Conservation (phyloP, 352 stramenopile species). For the Globisporangium spiculum region DNA sequence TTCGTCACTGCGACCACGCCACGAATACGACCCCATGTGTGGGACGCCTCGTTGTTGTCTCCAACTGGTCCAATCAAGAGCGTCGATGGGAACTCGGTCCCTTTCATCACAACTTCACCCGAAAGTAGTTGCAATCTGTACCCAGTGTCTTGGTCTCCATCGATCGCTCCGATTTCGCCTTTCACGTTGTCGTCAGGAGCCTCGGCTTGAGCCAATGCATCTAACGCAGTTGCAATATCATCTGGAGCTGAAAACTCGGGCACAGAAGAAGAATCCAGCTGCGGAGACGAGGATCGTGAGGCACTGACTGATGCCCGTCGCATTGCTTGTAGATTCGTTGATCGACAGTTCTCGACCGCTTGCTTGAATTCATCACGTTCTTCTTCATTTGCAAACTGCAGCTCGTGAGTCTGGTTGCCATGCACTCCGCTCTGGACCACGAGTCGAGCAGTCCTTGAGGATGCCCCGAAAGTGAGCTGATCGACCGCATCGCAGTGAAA, state of each 20-base stretch:
- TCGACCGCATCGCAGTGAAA: conserved; percentile 74
- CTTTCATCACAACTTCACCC: conserved; percentile 42
- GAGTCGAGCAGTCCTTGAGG: conserved; percentile 38
- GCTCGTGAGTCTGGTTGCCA: conserved; percentile 53
- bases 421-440: conserved; percentile 58
- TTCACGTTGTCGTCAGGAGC: background rate
- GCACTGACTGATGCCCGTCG: conserved; percentile 25
- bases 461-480: conserved; percentile 38
- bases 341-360: conserved; percentile 50
- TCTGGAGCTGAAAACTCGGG: conserved; percentile 25
- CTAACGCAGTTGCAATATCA: conserved; percentile 10
- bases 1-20: conserved; percentile 71
- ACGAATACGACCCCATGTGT: conserved; percentile 63
- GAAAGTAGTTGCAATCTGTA: conserved; percentile 18
- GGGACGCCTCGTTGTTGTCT: conserved; percentile 54
- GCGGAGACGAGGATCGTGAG: conserved; percentile 23
- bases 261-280: conserved; percentile 18
- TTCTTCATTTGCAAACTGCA: conserved; percentile 74
- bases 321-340: conserved; percentile 39
- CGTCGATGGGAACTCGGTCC: conserved; percentile 47
- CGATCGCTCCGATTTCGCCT: background rate
- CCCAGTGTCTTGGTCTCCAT: conserved; percentile 4
- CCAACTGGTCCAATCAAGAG: conserved; percentile 58
- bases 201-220: conserved; percentile 1
- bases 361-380: conserved; percentile 64